Conservation (phyloP, 768 basidiomycete species). For the Gymnopilus junonius region DNA sequence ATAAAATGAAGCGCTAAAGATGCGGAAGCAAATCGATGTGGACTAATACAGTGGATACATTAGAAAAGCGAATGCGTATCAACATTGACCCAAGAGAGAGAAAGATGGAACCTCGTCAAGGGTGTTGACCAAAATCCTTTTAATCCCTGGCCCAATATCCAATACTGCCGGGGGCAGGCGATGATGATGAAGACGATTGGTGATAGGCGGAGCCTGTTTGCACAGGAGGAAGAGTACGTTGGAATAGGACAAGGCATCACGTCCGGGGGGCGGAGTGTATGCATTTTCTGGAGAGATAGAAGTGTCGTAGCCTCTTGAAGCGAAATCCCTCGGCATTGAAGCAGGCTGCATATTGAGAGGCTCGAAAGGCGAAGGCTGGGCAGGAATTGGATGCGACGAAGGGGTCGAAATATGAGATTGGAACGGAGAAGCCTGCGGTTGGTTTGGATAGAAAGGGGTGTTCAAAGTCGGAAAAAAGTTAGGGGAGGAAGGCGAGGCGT, state of each 20-base stretch:
- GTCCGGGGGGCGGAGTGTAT: slow-evolving; percentile 16
- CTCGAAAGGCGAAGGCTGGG: slow-evolving; percentile 16
- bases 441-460: slow-evolving; percentile 58
- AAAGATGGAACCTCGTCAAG: not conserved
- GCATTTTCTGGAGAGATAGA: slow-evolving; percentile 19
- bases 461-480: slow-evolving; percentile 58
- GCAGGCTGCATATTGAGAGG: slow-evolving; percentile 17
- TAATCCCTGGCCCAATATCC: slow-evolving; percentile 30
- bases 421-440: slow-evolving; percentile 34
- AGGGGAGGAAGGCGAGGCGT: slow-evolving; percentile 19
- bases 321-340: slow-evolving; percentile 20
- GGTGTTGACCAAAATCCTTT: not conserved
- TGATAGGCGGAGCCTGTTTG: slow-evolving; percentile 30
- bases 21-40: not conserved
- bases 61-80: slow-evolving; percentile 7
- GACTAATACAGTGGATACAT: slow-evolving; percentile 15
- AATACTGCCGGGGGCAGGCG: slow-evolving; percentile 21
- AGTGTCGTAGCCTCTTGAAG: slow-evolving; percentile 17
- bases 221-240: slow-evolving; percentile 31
- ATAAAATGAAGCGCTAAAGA: slow-evolving; percentile 9
- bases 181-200: slow-evolving; percentile 24
- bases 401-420: slow-evolving; percentile 25
- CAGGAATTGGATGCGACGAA: slow-evolving; percentile 15
- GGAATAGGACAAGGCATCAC: slow-evolving; percentile 29
- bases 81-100: not conserved